Base-by-base conservation (phyloP, 73 alveolate genomes). In the Blepharisma stoltei region DNA sequence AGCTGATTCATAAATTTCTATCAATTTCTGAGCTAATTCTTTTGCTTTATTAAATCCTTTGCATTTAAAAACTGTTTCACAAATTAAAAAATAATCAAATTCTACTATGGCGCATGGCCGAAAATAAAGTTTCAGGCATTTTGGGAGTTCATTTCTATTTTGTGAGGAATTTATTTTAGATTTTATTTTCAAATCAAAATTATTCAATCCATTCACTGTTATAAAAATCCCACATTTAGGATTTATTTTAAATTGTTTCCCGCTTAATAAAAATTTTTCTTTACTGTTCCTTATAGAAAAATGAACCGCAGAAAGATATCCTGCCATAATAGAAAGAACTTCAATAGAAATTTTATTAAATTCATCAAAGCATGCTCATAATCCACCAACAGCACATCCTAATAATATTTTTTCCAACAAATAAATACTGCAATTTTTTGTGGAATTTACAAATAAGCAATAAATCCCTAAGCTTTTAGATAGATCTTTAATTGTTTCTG, bases 311-410 rank as follows among this genome's bases (percentile, higher is more conserved):
- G 93, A 92, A 80, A 96, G 90, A 86, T 96, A 96, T 83, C 92
- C 97, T 48, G 99, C 99, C 68, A 96, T 94, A 80, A 94, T 98
- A 67, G 97, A 89, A 67, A 96, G 94, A 77, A 94, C 99, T 82
- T 96, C 99, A 44, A 96, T 94, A 77, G 94, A 98, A 54, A 96
- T 92, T 60, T 98, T 91, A 81, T 96, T 96, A 81, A 97, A 97
- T 86, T 96, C 99, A 93, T 96, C 98, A 83, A 96, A 94, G 76
- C 98, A 94, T n/a, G 99, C 98, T 98, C 99, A 96, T 8, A 98
- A 97, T 32, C 99, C 99, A 7, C 97, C 88, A 78, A 91, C 90
- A 8, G 97, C 97, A 46, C 91, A 87, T 67, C 97, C 98, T 76
- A 93, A 83, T 80, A 93, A 93, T 93, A 91, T 88, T 71, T 95